Base-by-base conservation (phyloP, 2,329 filamentous ascomycete genomes). In the Aspergillus candidus region DNA sequence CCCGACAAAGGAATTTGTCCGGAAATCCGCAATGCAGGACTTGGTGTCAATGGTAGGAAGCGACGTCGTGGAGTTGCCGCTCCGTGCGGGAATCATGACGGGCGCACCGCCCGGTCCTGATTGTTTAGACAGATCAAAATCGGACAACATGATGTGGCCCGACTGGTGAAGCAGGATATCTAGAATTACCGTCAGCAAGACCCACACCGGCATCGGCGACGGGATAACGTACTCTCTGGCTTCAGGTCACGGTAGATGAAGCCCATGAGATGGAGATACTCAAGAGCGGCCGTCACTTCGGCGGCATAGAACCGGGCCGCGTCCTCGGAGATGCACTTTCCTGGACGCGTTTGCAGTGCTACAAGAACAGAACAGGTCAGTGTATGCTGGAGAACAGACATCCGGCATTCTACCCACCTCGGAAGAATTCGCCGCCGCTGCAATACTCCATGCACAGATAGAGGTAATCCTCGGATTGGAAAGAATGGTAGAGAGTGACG, bases 381-480 rank as follows among this genome's bases (percentile, higher is more conserved):
- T 11, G 18, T 32, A 7, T 11, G 32, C 11, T 31, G 11, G 43
- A 29, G 32, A 29, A 41, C 17, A 14, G 12, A 31, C 27, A n/a
- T 6, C 8, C 31, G 15, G 32, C 29, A 27, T 7, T 7, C 17
- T 11, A 54, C 65, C 43, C 58, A 76, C 72, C 73, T 66, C 93
- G 78, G 76, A 98, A 98, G 73, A 98, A 98, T 69, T 98, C 93
- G 49, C 93, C 93, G 54, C 93, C 93, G 58, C 90, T 97, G 75
- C 93, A 98, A 66, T 98, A 98, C 69, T 98, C 93, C 93, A 98
- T 98, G 67, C 93, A 98, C n/a, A 98, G 78, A 64, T 98, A 98
- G 34, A 98, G 78, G 69, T 97, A 90, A 55, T 98, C 93, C 66
- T 98, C 93, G 1, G 93, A 98, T 68, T 98, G 93, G 76, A 98